Evolutionary conservation across 108 stramenopile species (phyloP).

Genomic region (Cylindrotheca fusiformis): DNA sequence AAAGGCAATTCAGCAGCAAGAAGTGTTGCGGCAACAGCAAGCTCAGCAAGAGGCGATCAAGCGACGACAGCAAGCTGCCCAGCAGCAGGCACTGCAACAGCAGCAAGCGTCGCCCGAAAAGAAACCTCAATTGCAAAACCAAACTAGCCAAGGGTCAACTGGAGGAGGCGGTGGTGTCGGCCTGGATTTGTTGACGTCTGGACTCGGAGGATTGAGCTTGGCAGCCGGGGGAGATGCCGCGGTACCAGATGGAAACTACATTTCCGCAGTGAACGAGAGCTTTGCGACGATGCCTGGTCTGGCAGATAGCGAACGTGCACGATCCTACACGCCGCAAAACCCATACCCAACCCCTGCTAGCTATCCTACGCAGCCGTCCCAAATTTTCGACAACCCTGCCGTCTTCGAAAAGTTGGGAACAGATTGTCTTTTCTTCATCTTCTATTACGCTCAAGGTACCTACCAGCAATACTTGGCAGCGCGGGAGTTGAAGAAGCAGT

Average conservation of each 20-base stretch:
- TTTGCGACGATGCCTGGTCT: conserved; percentile 70
- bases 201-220: conserved; percentile 49
- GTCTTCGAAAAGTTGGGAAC: conserved; percentile 95
- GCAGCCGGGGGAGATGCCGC: conserved; percentile 15
- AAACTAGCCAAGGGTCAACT: conserved; percentile 2
- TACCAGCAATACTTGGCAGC: conserved; percentile 99
- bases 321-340: conserved; percentile 88
- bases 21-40: conserved; percentile 52
- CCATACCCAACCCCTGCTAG: conserved; percentile 89
- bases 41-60: conserved; percentile 56
- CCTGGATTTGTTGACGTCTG: conserved; percentile 45
- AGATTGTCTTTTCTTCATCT: conserved; percentile 99
- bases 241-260: conserved; percentile 30
- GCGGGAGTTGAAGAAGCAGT: conserved; percentile 95
- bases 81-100: conserved; percentile 49
- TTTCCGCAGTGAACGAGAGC: conserved; percentile 58
- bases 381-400: conserved; percentile 89
- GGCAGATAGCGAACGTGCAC: conserved; percentile 63
- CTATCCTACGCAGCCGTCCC: conserved; percentile 85
- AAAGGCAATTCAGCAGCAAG: conserved; percentile 36
- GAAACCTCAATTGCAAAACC: not conserved
- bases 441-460: conserved; percentile 98
- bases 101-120: conserved; percentile 31
- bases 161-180: conserved; percentile 12
- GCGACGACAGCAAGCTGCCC: conserved; percentile 44